Evolutionary conservation across 345 rosid species (phyloP).

Genomic region (Brassica carinata): DNA sequence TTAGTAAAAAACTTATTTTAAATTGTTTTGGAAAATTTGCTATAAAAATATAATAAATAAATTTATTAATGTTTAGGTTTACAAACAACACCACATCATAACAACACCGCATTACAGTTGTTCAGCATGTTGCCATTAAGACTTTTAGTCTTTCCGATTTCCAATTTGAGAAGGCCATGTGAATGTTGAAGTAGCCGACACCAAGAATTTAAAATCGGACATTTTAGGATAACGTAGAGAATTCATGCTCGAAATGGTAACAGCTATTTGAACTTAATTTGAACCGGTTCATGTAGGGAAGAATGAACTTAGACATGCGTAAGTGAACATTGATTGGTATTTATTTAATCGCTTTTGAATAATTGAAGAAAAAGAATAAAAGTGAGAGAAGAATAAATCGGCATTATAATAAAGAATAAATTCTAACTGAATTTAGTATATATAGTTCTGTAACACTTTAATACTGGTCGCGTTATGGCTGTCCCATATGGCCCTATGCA

Average conservation of each 20-base stretch:
- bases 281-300: slow-evolving; percentile 18
- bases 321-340: slow-evolving; percentile 49
- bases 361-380: slow-evolving; percentile 61
- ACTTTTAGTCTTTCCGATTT: background rate
- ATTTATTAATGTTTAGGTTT: no score
- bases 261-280: slow-evolving; percentile 16
- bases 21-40: no score
- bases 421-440: slow-evolving; percentile 45
- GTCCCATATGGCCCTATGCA: slow-evolving; percentile 43
- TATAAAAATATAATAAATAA: no score
- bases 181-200: slow-evolving; percentile 31
- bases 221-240: slow-evolving; percentile 16
- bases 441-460: slow-evolving; percentile 35
- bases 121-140: no score
- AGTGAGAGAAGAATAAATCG: slow-evolving; percentile 50
- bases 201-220: slow-evolving; percentile 15
- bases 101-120: no score
- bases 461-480: slow-evolving; percentile 47
- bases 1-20: no score
- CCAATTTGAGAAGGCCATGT: background rate
- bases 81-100: no score
- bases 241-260: slow-evolving; percentile 19
- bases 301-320: slow-evolving; percentile 40
- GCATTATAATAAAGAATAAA: slow-evolving; percentile 60
- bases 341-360: slow-evolving; percentile 54